Evolutionary conservation across 1,139 yeast genomes (phyloP).

Genomic region (Candida tropicalis): DNA sequence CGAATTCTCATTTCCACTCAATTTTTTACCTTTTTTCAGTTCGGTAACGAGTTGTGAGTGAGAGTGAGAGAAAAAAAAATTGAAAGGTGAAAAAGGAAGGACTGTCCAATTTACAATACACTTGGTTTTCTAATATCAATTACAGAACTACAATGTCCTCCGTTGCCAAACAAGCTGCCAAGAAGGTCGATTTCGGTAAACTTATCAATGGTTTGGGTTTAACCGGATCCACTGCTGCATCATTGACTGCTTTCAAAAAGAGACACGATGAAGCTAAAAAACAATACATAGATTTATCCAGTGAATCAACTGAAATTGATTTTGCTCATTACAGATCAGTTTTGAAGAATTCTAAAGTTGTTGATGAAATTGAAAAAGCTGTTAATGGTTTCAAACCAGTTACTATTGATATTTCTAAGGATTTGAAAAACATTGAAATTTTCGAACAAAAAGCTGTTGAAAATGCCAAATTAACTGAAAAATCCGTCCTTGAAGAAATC

Average conservation of each 20-base stretch:
- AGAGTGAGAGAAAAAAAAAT: constrained; percentile 2
- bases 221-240: constrained; percentile 88
- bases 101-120: background rate
- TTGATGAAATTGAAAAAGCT: constrained; percentile 80
- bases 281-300: constrained; percentile 66
- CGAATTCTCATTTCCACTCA: too few species aligned
- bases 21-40: background rate
- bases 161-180: constrained; percentile 69
- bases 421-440: constrained; percentile 86
- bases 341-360: constrained; percentile 79
- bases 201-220: constrained; percentile 87
- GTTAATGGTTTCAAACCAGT: constrained; percentile 78
- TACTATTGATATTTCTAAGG: constrained; percentile 84
- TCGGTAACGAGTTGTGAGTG: background rate
- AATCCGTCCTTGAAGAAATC: constrained; percentile 84
- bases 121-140: background rate
- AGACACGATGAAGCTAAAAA: constrained; percentile 98
- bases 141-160: constrained; percentile 34
- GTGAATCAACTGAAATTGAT: constrained; percentile 78
- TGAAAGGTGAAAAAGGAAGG: constrained; percentile 1
- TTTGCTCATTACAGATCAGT: constrained; percentile 77
- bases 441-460: constrained; percentile 95
- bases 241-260: constrained; percentile 92
- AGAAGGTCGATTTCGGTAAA: constrained; percentile 94
- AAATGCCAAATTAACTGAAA: constrained; percentile 93